Percentiles rank a stretch among this genome's conserved stretches.
Conservation (phyloP, 257 asterid species). For the Fraxinus pennsylvanica region DNA sequence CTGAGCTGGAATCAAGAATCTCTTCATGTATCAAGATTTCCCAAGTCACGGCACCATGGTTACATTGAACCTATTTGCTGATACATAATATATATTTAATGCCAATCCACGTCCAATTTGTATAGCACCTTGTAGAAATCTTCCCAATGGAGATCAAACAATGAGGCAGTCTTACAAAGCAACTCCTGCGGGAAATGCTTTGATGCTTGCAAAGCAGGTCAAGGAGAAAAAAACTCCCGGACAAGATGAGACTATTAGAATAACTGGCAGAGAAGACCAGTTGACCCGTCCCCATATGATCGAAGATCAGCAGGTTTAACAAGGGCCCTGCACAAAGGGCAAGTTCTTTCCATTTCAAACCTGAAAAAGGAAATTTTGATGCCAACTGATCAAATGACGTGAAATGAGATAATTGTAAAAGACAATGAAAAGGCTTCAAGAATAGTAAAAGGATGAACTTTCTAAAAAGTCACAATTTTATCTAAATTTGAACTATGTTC, state of each 20-base stretch:
- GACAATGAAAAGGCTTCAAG: too few relatives aligned
- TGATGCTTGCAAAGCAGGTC: neutral
- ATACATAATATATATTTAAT: neutral
- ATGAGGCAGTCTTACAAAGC: neutral
- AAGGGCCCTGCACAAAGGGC: slow-evolving; percentile 84
- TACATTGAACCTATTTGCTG: neutral
- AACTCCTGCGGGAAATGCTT: neutral
- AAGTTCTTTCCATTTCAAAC: slow-evolving; percentile 86
- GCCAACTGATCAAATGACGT: neutral
- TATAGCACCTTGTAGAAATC: neutral
- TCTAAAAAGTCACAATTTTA: neutral
- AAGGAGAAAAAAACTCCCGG: neutral
- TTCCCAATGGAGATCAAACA: neutral
- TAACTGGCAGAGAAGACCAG: slow-evolving; percentile 66
- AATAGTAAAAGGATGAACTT: too few relatives aligned
- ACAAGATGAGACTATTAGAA: slow-evolving; percentile 29
- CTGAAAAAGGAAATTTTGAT: slow-evolving; percentile 35
- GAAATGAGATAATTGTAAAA: neutral
- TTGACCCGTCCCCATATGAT: slow-evolving; percentile 86
- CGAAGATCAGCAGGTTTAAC: slow-evolving; percentile 80
- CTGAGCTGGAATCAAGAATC: neutral
- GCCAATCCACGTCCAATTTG: neutral
- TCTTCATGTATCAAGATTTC: neutral
- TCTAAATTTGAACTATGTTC: neutral
- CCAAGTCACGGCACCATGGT: neutral